Evolutionary conservation across 2,329 filamentous ascomycete species (phyloP).

Genomic region (Pseudocercospora fijiensis): DNA sequence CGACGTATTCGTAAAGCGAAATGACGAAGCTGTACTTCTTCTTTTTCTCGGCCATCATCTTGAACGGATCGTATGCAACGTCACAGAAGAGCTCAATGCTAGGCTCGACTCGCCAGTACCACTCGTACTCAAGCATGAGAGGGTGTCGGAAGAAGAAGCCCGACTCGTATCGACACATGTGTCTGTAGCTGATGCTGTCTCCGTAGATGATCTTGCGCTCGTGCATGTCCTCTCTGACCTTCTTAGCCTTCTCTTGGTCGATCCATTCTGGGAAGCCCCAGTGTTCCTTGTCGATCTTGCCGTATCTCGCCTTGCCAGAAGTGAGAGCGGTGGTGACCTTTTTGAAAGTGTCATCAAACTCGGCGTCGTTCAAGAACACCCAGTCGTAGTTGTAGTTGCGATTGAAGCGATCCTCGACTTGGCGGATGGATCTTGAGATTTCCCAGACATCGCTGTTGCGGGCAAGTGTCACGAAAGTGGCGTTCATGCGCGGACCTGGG

Average conservation of each 20-base stretch:
- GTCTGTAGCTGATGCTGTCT: conserved; percentile 92
- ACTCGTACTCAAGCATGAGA: conserved; percentile 94
- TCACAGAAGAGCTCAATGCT: conserved; percentile 96
- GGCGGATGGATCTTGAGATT: conserved; percentile 90
- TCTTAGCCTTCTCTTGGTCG: conserved; percentile 86
- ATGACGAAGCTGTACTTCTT: conserved; percentile 99
- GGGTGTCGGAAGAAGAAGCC: conserved; percentile 98
- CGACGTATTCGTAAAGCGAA: conserved; percentile 92
- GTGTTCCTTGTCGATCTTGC: conserved; percentile 83
- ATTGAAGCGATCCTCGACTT: conserved; percentile 98
- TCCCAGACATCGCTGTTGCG: conserved; percentile 95
- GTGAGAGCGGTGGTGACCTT: conserved; percentile 83
- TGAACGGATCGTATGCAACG: conserved; percentile 93
- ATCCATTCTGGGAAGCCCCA: conserved; percentile 98
- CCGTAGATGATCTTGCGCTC: conserved; percentile 97
- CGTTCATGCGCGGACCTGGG: conserved; percentile 79
- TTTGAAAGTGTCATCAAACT: conserved; percentile 91
- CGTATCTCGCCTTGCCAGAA: conserved; percentile 91
- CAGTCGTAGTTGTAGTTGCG: conserved; percentile 95
- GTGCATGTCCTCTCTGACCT: conserved; percentile 91
- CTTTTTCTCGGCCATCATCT: conserved; percentile 89
- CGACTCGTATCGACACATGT: conserved; percentile 99
- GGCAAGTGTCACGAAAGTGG: conserved; percentile 93
- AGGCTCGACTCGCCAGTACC: conserved; percentile 99
- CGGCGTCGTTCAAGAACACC: conserved; percentile 97